These are phyloP conservation scores for Starmerella khaoyaiensis DNA, from an alignment of 805 yeast species.

Conservation along the genomic window DNA sequence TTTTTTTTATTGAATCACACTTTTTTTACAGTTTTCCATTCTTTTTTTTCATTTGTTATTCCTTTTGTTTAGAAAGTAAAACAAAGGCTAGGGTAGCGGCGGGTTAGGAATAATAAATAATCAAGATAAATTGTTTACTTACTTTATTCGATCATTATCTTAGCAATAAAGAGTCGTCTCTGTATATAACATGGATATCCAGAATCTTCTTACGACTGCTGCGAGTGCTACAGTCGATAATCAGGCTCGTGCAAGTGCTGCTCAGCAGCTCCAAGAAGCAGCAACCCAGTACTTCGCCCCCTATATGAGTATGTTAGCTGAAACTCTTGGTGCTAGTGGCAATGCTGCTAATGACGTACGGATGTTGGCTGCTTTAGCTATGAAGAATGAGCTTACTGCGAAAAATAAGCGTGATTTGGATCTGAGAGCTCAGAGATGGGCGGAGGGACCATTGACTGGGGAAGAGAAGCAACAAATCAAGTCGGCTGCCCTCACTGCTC, in stretches of 20 bases:
- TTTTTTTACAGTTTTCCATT: too few relatives aligned
- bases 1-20: not conserved
- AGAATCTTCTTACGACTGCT: constrained; percentile 18
- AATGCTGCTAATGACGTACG: constrained; percentile 56
- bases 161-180: constrained; percentile 4
- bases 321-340: constrained; percentile 52
- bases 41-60: too few relatives aligned
- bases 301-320: constrained; percentile 56
- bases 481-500: constrained; percentile 43
- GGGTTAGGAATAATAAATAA: too few relatives aligned
- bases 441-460: constrained; percentile 27
- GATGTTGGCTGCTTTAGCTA: constrained; percentile 76
- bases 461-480: constrained; percentile 52
- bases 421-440: constrained; percentile 63
- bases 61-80: too few relatives aligned
- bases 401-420: constrained; percentile 52
- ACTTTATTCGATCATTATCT: constrained; percentile 4
- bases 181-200: constrained; percentile 14
- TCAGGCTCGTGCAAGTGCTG: constrained; percentile 16
- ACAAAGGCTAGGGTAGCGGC: too few relatives aligned
- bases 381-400: constrained; percentile 78
- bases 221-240: constrained; percentile 19
- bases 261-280: constrained; percentile 45
- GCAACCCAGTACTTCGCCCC: constrained; percentile 63
- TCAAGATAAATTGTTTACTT: constrained; percentile 18